Base-by-base conservation (phyloP, 768 basidiomycete genomes). In the Calocybe cyanea region DNA sequence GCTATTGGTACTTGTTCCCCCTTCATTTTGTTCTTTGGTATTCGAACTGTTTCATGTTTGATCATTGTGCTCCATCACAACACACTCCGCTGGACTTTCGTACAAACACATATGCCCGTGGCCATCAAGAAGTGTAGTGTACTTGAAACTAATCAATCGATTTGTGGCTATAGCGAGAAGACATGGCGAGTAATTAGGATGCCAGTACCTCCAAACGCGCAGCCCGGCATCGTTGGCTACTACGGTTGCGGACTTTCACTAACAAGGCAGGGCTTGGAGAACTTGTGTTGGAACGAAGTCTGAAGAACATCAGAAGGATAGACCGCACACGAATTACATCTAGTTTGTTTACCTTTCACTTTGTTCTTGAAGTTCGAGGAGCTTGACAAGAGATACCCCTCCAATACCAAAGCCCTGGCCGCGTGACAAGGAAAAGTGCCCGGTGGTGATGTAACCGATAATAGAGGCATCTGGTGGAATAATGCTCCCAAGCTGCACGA, bases 381-480 rank as follows among this genome's bases (percentile, higher is more conserved):
- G 65, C 43, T 66, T 66, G 20, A 62, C 56, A 10, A 93, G 58
- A 2, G 88, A 69, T 14, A 97, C 64, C 0, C 83, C 80, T 14
- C 83, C 95, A 10, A 96, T 72, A 2, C 80, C 93, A 55, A 80
- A 80, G 0, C 90, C 92, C 48, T 77, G 67, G 0, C 94, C 94
- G 21, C 82, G 76, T 0, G 81, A 74, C 7, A 97, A 73, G 1
- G 93, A 94, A 59, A 78, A 86, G 49, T 82, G 83, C 0, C 93
- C 94, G 2, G 87, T 84, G 0, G 92, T 91, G 15, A 92, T 73
- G 56, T 87, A 89, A 0, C 95, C 94, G 42, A 95, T 79, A 19
- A 88, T 72, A 2, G 65, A 58, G 2, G 67, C 60, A 38, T 70
- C 58, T 1, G 67, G 55, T 4, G 81, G 71, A 6, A 65, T 60